Conservation (phyloP, 352 stramenopile genomes). For the Phytophthora pisi region DNA sequence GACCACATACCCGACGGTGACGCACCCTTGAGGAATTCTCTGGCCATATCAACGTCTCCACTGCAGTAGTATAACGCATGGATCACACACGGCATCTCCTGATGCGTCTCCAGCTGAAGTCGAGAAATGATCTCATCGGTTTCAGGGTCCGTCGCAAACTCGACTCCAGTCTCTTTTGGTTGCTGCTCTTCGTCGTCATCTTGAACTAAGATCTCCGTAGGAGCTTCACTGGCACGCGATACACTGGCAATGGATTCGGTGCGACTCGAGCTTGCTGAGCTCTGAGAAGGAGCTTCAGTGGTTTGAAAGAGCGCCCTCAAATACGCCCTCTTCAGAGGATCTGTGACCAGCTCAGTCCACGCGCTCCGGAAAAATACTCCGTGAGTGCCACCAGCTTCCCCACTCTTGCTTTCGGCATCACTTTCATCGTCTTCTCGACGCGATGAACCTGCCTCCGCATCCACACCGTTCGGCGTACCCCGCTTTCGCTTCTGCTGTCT, state of each 20-base stretch:
- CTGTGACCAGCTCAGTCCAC: conserved; percentile 15
- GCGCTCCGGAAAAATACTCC: conserved; percentile 32
- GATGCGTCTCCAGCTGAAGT: conserved; percentile 44
- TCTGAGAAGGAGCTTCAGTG: neutral
- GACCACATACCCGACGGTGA: conserved; percentile 52
- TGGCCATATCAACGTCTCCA: conserved; percentile 34
- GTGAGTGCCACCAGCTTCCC: neutral
- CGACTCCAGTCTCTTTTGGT: neutral
- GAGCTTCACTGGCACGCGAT: neutral
- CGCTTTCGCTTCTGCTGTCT: conserved; percentile 23
- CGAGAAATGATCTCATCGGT: conserved; percentile 35
- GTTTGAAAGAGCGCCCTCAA: conserved; percentile 23
- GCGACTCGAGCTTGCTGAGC: conserved; percentile 1
- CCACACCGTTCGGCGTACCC: neutral
- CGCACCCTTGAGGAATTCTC: conserved; percentile 38
- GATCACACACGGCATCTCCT: conserved; percentile 32
- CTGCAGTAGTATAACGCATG: conserved; percentile 56
- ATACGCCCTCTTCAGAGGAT: conserved; percentile 19
- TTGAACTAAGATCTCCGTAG: neutral
- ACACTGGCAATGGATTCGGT: neutral
- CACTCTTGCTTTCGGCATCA: conserved; percentile 1
- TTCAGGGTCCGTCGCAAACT: conserved; percentile 33
- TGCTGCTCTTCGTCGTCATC: conserved; percentile 3
- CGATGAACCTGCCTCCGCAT: neutral
- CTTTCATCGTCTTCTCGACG: neutral